Evolutionary conservation across 495 filamentous ascomycete species (phyloP).

Genomic region (Pyronema omphalodes): DNA sequence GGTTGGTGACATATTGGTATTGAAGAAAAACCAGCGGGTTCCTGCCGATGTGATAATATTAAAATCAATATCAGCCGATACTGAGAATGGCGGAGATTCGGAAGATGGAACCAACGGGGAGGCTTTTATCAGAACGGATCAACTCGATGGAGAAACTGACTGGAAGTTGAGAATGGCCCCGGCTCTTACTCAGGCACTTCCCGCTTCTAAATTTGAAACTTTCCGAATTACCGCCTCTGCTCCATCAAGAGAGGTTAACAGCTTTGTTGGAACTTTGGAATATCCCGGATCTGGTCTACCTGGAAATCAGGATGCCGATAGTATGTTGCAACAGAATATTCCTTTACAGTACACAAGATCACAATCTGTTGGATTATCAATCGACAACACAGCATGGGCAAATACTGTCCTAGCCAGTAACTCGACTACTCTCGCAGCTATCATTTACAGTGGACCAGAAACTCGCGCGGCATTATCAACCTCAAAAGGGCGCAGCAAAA

Average conservation of each 20-base stretch:
- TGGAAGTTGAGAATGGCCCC: slow-evolving; percentile 92
- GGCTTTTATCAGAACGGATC: slow-evolving; percentile 93
- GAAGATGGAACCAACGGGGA: slow-evolving; percentile 43
- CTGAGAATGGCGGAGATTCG: slow-evolving; percentile 18
- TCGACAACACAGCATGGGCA: slow-evolving; percentile 97
- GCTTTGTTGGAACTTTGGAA: slow-evolving; percentile 75
- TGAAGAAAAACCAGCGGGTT: slow-evolving; percentile 76
- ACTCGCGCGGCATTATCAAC: slow-evolving; percentile 91
- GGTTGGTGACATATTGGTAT: slow-evolving; percentile 84
- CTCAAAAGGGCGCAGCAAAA: slow-evolving; percentile 75
- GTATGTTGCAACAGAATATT: no score
- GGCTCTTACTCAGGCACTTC: slow-evolving; percentile 55
- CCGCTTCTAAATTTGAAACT: slow-evolving; percentile 47
- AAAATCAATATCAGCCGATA: slow-evolving; percentile 58
- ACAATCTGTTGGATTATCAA: slow-evolving; percentile 53
- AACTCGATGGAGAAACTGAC: slow-evolving; percentile 95
- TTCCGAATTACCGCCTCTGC: slow-evolving; percentile 67
- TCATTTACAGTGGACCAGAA: slow-evolving; percentile 88
- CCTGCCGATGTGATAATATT: slow-evolving; percentile 90
- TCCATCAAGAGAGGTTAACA: slow-evolving; percentile 80
- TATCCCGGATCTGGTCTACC: slow-evolving; percentile 18
- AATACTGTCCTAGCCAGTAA: slow-evolving; percentile 94
- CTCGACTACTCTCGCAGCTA: slow-evolving; percentile 64
- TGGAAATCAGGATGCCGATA: neutral
- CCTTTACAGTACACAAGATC: slow-evolving; percentile 26